Percentiles rank a stretch among this genome's conserved stretches.
Evolutionary conservation across 192 early-diverging fungal species (phyloP).

Genomic region (Dimargaris verticillata): DNA sequence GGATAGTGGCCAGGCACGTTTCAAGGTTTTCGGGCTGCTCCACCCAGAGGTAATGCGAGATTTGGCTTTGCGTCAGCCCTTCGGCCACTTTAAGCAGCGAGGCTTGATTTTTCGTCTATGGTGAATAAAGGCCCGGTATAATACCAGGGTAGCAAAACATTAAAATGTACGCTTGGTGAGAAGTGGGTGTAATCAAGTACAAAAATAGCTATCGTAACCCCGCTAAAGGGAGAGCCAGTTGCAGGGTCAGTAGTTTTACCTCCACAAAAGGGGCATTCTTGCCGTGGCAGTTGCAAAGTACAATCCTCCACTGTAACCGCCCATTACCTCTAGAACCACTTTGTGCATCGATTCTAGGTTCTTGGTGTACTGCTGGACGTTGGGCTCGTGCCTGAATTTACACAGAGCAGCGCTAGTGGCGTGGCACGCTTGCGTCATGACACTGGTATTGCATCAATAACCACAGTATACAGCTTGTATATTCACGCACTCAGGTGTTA

Average conservation of each 20-base stretch:
- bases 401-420: conserved; percentile 47
- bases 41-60: conserved; percentile 48
- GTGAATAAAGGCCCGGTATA: not conserved
- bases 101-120: conserved; percentile 44
- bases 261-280: no score
- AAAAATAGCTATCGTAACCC: no score
- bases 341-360: conserved; percentile 57
- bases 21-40: conserved; percentile 64
- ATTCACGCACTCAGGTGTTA: no score
- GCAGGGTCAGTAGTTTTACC: no score
- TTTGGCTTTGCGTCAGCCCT: conserved; percentile 30
- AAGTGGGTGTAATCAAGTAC: no score
- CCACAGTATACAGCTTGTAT: not conserved
- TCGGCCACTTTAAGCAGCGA: conserved; percentile 39
- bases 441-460: conserved; percentile 19
- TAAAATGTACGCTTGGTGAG: no score
- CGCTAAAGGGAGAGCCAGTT: no score
- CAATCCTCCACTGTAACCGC: no score
- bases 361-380: conserved; percentile 39
- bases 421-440: conserved; percentile 61
- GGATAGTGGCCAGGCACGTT: conserved; percentile 54
- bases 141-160: not conserved
- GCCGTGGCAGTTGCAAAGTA: no score
- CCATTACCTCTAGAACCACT: conserved; percentile 44
- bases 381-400: conserved; percentile 34